Evolutionary conservation across 2,329 filamentous ascomycete species (phyloP).

Genomic region (Talaromyces sp.): DNA sequence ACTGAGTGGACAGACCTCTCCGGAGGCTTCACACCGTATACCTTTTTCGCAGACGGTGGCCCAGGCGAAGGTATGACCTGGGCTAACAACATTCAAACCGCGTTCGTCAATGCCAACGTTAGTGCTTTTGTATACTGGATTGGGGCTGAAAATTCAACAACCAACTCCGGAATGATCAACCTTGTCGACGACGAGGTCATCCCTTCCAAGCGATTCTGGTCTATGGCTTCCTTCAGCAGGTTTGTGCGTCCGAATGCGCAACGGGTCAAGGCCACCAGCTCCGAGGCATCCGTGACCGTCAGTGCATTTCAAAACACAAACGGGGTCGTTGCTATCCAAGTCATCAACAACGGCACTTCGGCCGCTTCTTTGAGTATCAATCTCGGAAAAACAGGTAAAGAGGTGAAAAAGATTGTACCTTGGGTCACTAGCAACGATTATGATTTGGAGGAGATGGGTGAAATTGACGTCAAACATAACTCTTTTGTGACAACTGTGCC

Average conservation of each 20-base stretch:
- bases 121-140: slow-evolving; percentile 57
- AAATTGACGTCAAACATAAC: background rate
- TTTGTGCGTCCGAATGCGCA: slow-evolving; percentile 40
- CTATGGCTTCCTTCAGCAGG: slow-evolving; percentile 40
- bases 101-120: slow-evolving; percentile 48
- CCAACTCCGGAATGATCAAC: slow-evolving; percentile 36
- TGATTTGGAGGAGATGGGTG: slow-evolving; percentile 20
- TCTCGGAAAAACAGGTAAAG: slow-evolving; percentile 29
- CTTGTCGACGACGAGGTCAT: slow-evolving; percentile 33
- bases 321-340: slow-evolving; percentile 32
- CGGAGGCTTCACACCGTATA: slow-evolving; percentile 39
- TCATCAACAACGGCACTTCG: slow-evolving; percentile 24
- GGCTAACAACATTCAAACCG: slow-evolving; percentile 53
- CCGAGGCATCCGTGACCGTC: slow-evolving; percentile 22
- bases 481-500: background rate
- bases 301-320: slow-evolving; percentile 34
- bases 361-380: slow-evolving; percentile 24
- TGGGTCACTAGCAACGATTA: slow-evolving; percentile 39
- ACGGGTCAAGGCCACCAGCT: slow-evolving; percentile 32
- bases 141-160: slow-evolving; percentile 41
- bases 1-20: slow-evolving; percentile 51
- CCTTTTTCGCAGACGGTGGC: slow-evolving; percentile 49
- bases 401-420: slow-evolving; percentile 26
- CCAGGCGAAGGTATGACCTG: slow-evolving; percentile 53
- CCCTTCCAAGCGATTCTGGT: slow-evolving; percentile 39